Base-by-base conservation (phyloP, 176 grass and related monocot species). In the Triticum urartu region DNA sequence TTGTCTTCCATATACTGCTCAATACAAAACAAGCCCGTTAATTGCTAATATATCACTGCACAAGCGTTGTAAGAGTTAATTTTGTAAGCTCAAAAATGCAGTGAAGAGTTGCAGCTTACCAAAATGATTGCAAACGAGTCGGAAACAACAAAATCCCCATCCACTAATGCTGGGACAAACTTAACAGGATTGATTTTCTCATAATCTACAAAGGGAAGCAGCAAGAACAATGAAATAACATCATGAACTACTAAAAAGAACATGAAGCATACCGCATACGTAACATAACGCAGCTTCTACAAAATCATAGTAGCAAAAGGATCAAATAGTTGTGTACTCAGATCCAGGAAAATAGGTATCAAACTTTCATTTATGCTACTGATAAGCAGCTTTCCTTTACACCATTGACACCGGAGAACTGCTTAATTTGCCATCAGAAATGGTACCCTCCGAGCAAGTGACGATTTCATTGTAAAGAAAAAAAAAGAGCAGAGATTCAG, bases 1-100 rank as follows among this genome's bases (percentile, higher is more conserved):
- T 95, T 98, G 14, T 98, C 91, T 91, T 98, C 93, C 75, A 98
- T 85, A 86, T 98, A 98, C 93, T 98, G 80, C 11, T 70, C 52
- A 87, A 75, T 26, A 54, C 33, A 83, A 54, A 56, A 9, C 20
- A 72, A 76, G 25, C 18, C 21, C 9, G 79, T 88, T 4, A 88
- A 47, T 61, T 33, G n/a, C 28, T 47, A 67, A 70, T 7, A 72
- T 36, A 87, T 62, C 30, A 78, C 8, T 6, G 24, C 54, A 17
- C 11, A 33, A 78, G 52, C 64, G 12, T 64, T 52, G 13, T 71
- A 60, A 6, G 64, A 81, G 75, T 70, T 78, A 63, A 83, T 63
- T 42, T 36, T 25, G 24, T 38, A 83, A 69, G 39, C 61, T 60
- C 9, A 75, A 48, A 4, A 64, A 43, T 40, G 25, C 64, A 59